Conservation (phyloP, 192 early-diverging fungal genomes). For the Coemansia sp. region DNA sequence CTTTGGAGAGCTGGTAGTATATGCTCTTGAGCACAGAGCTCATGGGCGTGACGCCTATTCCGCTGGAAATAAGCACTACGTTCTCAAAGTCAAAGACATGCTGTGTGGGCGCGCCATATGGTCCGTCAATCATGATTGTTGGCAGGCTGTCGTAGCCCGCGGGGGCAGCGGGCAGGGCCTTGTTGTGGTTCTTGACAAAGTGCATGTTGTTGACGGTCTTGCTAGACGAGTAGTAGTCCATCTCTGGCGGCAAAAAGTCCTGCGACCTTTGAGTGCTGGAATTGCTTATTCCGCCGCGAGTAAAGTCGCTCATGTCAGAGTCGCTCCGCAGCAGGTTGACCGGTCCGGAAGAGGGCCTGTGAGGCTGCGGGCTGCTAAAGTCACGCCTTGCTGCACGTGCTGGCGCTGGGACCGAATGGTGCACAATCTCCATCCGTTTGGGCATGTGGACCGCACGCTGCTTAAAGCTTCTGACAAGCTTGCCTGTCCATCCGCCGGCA, state of each 20-base stretch:
- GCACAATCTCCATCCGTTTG: conserved; percentile 5
- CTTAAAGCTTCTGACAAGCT: conserved; percentile 46
- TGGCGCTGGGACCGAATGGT: conserved; percentile 6
- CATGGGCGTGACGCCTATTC: conserved; percentile 78
- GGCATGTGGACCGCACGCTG: conserved; percentile 12
- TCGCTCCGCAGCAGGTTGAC: not conserved
- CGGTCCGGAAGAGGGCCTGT: not conserved
- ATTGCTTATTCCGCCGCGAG: conserved; percentile 3
- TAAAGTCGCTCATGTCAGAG: conserved; percentile 5
- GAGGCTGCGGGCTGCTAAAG: not conserved
- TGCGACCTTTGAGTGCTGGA: conserved; percentile 1
- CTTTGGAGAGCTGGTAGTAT: conserved; percentile 54
- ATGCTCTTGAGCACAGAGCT: conserved; percentile 68
- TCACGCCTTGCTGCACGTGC: not conserved
- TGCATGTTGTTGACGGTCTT: not conserved
- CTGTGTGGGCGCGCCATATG: conserved; percentile 78
- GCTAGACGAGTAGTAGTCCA: conserved; percentile 17
- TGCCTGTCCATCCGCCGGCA: conserved; percentile 70
- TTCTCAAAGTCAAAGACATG: conserved; percentile 69
- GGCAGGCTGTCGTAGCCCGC: conserved; percentile 44
- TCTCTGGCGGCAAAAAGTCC: conserved; percentile 25
- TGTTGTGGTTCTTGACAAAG: conserved; percentile 10
- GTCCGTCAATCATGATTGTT: conserved; percentile 72
- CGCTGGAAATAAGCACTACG: conserved; percentile 62
- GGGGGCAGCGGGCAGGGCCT: conserved; percentile 13